Base-by-base conservation (phyloP, 129 eudicot species). In the Artemisia argyi region DNA sequence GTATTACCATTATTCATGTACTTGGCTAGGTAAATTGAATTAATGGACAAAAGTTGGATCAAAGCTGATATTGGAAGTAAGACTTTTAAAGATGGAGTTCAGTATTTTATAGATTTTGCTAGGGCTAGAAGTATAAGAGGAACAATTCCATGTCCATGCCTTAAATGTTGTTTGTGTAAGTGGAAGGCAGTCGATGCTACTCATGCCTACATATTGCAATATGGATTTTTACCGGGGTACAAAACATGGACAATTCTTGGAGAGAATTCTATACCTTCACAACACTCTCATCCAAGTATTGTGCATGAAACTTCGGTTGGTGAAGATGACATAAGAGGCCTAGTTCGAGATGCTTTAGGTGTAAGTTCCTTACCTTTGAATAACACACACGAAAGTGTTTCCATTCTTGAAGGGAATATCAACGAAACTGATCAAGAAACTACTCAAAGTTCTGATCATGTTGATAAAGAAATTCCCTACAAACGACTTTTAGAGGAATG, bases 161-260 rank as follows among this genome's bases (percentile, higher is more conserved):
- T 11, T 60, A 55, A 7, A 55, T 55, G 61, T 55, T 55, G 61
- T 55, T n/a, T n/a, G 5, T 16, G 11, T 17, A 55, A 55, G 18
- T 1, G 28, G 26, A 15, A 15, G 61, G 3, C 12, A 13, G 61
- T 55, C 2, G 61, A 55, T 16, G 9, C 20, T 55, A 28, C 18
- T 55, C 61, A 55, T 17, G 61, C 13, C 2, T 13, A 55, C 26
- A 3, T 16, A 55, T 55, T 16, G 18, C 61, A 22, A 3, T 55
- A 55, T 55, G 61, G 61, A 22, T 55, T 55, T 55, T 55, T 55
- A 17, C 26, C 61, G 61, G 61, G 26, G 18, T 55, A 55, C 26
- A 55, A 19, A n/a, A 55, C 61, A 55, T 55, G 11, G 61, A 15
- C 61, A n/a, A n/a, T 55, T 55, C 61, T 18, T 55, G 61, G 24